Evolutionary conservation across 2,329 filamentous ascomycete genomes (phyloP), one percentile per base, ranked within the genome.

Genomic region (Fusarium udum): DNA sequence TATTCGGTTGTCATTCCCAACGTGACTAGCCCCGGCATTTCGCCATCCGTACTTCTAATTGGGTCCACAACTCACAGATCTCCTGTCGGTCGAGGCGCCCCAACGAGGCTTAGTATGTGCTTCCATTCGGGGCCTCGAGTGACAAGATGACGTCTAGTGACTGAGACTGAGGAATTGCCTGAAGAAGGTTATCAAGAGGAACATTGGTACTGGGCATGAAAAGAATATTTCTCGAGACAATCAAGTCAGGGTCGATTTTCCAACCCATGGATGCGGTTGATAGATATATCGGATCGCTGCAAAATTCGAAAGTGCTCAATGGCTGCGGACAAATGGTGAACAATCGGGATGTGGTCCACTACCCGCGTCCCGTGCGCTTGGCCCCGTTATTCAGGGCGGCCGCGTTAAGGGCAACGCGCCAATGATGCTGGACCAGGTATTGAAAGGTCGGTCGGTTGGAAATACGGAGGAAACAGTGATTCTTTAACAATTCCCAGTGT

Each of bases 251-350:
- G 6, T 31, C 20, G 0, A 28, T 8, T 7, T 11, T 4, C 0
- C 7, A 16, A 11, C 4, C 14, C 15, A 3, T 28, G 7, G 10
- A 4, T 28, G 2, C 1, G 0, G 4, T 6, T 8, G 9, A 15
- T 22, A 3, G 3, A n/a, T 16, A 5, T 8, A 22, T 31, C 6
- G 10, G 14, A 7, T 31, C 10, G 20, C 20, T 31, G 14, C 4
- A 8, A 7, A 4, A 31, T 4, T 12, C 14, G 31, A n/a, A 9
- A 16, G 10, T 4, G 15, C 45, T 48, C 6, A n/a, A 3, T 15
- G 26, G 14, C 45, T 31, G 9, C 10, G 10, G 9, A 8, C 26
- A 22, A 22, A 22, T 22, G 20, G 5, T 48, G 3, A 12, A 9
- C 4, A 7, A 16, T 22, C 14, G 26, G 26, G 26, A n/a, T 31